These are phyloP conservation scores for Vigna unguiculata DNA, from an alignment of 306 rosid species.

Conservation along the genomic window DNA sequence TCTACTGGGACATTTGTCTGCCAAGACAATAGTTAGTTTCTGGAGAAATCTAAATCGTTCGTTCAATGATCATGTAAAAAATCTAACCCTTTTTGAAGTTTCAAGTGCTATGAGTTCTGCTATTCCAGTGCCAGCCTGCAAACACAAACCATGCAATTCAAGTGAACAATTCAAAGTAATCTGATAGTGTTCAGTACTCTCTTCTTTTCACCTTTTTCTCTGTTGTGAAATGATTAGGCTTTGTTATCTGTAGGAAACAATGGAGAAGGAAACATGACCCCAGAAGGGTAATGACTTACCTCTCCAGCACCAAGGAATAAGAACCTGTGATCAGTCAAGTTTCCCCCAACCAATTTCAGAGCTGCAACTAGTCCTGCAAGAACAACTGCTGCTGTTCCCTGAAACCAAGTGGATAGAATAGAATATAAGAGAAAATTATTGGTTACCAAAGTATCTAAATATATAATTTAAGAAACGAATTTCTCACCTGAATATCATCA, in stretches of 20 bases:
- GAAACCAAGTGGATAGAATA: slow-evolving; percentile 44
- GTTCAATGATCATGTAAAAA: slow-evolving; percentile 29
- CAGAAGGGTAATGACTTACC: slow-evolving; percentile 51
- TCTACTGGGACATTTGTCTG: slow-evolving; percentile 86
- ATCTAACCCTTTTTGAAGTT: slow-evolving; percentile 80
- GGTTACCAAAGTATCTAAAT: slow-evolving; percentile 9
- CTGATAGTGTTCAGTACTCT: not conserved
- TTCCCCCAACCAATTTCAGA: slow-evolving; percentile 73
- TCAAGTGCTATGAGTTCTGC: slow-evolving; percentile 98
- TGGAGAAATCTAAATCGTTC: slow-evolving; percentile 11
- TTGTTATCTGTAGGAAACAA: slow-evolving; percentile 9
- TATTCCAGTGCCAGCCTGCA: slow-evolving; percentile 99
- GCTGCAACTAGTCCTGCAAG: slow-evolving; percentile 90
- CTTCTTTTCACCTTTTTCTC: not conserved
- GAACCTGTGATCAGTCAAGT: slow-evolving; percentile 78
- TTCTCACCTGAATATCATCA: slow-evolving; percentile 89
- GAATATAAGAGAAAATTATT: slow-evolving; percentile 11
- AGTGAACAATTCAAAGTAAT: slow-evolving; percentile 32
- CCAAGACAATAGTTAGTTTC: slow-evolving; percentile 43
- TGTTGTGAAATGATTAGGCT: slow-evolving; percentile 20
- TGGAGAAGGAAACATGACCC: slow-evolving; percentile 17
- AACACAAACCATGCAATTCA: slow-evolving; percentile 49
- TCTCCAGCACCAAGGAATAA: slow-evolving; percentile 99
- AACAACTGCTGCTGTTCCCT: slow-evolving; percentile 99
- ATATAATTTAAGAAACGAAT: slow-evolving; percentile 13